Evolutionary conservation across 1,284 basidiomycete species (phyloP), one percentile per base, ranked within the genome.

Genomic region (Ceratobasidium sp.): DNA sequence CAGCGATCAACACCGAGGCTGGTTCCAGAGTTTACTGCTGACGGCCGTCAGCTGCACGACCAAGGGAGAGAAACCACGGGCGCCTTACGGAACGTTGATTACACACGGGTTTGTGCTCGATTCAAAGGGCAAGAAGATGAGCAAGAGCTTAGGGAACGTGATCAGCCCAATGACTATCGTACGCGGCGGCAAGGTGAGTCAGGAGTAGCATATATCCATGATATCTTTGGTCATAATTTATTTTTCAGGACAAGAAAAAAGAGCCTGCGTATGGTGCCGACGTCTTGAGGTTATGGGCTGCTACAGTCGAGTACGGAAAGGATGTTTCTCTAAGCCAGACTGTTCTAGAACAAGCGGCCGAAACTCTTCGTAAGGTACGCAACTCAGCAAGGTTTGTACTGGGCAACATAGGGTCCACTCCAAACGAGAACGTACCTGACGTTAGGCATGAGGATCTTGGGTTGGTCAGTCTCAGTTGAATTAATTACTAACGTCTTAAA

Each of bases 91-190:
- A 44, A 87, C 89, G 13, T 83, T 99, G 54, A 91, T 98, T 75
- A 98, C 98, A 0, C 98, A 99, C 80, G 98, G 98, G 0, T 98
- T 99, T 88, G 94, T 98, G 1, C 87, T 98, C 4, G 98, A 99
- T 79, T 89, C 94, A 79, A 82, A 87, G 16, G 96, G 96, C 4
- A 90, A 90, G 82, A 99, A 99, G 83, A 99, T 99, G 98, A 98
- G 95, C 88, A 99, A 99, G 84, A 96, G 94, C 1, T 80, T 94
- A 18, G 97, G 97, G 3, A 99, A 99, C 78, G 90, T 98, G 28
- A 82, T 98, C 59, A 94, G 91, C 78, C 98, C 97, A 0, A 84
- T 93, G 83, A 87, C 87, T 0, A 85, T 98, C 75, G 88, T 98
- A 46, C 80, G 90, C 74, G 97, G 96, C 23, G 90, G 91, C 38